phyloP scores from a whole-genome alignment of 2,329 filamentous ascomycete species.

The Phaeosphaeria sp. region DNA sequence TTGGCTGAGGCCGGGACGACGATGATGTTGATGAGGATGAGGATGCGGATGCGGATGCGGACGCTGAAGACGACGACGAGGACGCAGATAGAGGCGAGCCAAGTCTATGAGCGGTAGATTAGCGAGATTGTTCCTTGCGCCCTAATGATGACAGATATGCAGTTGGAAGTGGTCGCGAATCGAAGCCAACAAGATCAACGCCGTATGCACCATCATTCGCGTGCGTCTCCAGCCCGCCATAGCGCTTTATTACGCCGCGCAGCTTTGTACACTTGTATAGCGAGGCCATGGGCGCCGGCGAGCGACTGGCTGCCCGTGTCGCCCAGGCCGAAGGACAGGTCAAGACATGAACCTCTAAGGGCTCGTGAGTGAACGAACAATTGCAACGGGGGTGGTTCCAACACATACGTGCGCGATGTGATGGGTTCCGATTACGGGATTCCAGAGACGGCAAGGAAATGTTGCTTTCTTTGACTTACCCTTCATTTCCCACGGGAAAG shows the following conservation, averaged over 20 bases:
- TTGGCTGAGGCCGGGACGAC: neutral
- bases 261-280: neutral
- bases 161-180: too few species aligned
- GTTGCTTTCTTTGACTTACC: slow-evolving; percentile 1
- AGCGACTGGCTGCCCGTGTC: neutral
- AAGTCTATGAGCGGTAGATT: neutral
- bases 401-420: neutral
- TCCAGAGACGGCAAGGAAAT: neutral
- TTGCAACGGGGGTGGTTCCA: neutral
- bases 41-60: neutral
- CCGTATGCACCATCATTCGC: too few species aligned
- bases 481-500: slow-evolving; percentile 9
- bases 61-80: too few species aligned
- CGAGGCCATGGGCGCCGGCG: neutral
- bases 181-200: too few species aligned
- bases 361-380: neutral
- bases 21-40: neutral
- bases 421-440: neutral
- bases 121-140: neutral
- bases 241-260: neutral
- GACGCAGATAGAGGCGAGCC: neutral
- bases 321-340: neutral
- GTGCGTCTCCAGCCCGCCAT: neutral
- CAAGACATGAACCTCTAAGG: neutral
- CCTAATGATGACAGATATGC: too few species aligned